Conservation (phyloP, 495 filamentous ascomycete genomes). For the Annulohypoxylon bovei region DNA sequence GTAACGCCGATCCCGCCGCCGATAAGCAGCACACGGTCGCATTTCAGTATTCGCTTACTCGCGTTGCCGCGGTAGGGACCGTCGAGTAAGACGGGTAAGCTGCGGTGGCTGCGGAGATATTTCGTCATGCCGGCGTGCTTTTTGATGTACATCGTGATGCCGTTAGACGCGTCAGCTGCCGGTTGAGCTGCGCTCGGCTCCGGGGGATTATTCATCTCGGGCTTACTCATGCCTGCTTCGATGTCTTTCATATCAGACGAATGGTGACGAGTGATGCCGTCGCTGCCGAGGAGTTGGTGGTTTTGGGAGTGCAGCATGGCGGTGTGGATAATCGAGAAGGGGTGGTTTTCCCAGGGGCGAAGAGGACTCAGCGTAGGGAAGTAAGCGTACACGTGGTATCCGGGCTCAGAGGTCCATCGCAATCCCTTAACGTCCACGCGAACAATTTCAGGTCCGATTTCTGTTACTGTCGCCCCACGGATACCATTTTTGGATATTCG, state of each 20-base stretch:
- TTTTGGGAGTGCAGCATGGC: conserved; percentile 26
- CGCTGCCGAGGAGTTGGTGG: not conserved
- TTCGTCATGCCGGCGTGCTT: conserved; percentile 46
- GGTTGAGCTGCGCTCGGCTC: not conserved
- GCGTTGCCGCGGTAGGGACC: conserved; percentile 44
- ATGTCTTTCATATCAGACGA: not conserved
- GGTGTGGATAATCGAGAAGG: conserved; percentile 55
- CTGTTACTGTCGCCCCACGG: conserved; percentile 44
- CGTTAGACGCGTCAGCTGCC: conserved; percentile 4
- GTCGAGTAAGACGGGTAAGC: conserved; percentile 46
- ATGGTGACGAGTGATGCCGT: not conserved
- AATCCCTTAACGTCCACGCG: conserved; percentile 50
- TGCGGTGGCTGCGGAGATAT: conserved; percentile 19
- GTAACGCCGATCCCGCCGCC: conserved; percentile 59
- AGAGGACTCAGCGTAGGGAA: conserved; percentile 53
- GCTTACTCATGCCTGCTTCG: not conserved
- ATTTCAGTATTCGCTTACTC: conserved; percentile 12
- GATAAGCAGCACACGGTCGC: conserved; percentile 54
- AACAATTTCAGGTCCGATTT: conserved; percentile 44
- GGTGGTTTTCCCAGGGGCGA: conserved; percentile 62
- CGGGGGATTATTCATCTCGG: not conserved
- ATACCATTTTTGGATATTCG: conserved; percentile 46
- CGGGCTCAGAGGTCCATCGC: conserved; percentile 43
- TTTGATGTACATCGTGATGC: conserved; percentile 47
- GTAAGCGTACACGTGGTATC: conserved; percentile 53